A percentile compares a stretch with the other conserved stretches of the same genome.
These are phyloP conservation scores for Aspergillus neoniger DNA, from an alignment of 2,329 filamentous ascomycete genomes.

Conservation along the genomic window DNA sequence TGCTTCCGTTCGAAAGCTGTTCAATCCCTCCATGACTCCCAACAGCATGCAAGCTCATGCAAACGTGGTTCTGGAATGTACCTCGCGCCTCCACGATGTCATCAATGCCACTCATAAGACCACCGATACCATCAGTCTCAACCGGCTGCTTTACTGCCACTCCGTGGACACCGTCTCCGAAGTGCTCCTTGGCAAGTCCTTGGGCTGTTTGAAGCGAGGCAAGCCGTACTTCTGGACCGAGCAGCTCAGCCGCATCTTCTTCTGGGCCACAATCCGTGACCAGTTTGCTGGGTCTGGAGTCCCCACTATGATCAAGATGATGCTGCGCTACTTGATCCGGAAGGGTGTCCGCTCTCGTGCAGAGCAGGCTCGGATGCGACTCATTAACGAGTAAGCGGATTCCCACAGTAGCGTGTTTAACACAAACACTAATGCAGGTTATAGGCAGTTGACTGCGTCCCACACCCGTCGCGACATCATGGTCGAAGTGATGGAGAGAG, in stretches of 20 bases:
- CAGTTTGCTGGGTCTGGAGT: slow-evolving; percentile 30
- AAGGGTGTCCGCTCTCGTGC: slow-evolving; percentile 25
- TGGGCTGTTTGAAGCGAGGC: slow-evolving; percentile 27
- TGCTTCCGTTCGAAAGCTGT: slow-evolving; percentile 26
- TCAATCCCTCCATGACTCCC: slow-evolving; percentile 27
- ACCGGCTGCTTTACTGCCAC: slow-evolving; percentile 28
- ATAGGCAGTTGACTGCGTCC: slow-evolving; percentile 23
- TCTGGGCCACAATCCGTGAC: slow-evolving; percentile 29
- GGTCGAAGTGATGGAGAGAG: slow-evolving; percentile 30
- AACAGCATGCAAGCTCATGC: slow-evolving; percentile 25
- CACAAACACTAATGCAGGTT: not conserved
- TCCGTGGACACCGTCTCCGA: slow-evolving; percentile 30
- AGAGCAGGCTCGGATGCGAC: slow-evolving; percentile 28
- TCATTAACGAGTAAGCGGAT: slow-evolving; percentile 26
- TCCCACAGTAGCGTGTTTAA: not conserved
- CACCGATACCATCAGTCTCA: slow-evolving; percentile 18
- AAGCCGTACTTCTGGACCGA: slow-evolving; percentile 31
- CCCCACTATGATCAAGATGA: slow-evolving; percentile 29
- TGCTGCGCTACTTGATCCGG: slow-evolving; percentile 27
- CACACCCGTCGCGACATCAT: slow-evolving; percentile 30
- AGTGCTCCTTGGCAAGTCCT: slow-evolving; percentile 27
- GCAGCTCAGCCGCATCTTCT: slow-evolving; percentile 30
- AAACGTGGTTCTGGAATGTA: slow-evolving; percentile 24
- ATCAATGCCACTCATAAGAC: slow-evolving; percentile 15
- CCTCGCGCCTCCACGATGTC: slow-evolving; percentile 22